Conservation (phyloP, 768 basidiomycete genomes). For the Leccinum variicolor region DNA sequence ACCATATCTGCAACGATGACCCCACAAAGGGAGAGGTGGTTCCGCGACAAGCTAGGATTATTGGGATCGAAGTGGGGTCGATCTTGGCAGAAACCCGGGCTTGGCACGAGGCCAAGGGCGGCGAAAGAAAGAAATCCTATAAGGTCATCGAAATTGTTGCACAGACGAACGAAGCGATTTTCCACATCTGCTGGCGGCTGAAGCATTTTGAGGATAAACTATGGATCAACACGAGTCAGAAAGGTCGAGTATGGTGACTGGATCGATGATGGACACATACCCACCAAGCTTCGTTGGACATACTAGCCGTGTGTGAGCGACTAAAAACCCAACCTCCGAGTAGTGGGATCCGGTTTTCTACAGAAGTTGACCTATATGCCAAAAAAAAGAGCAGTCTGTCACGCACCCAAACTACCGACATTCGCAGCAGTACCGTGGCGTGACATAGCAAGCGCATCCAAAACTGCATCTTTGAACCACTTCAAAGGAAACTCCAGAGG, state of each 20-base stretch:
- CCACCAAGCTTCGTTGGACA: conserved; percentile 32
- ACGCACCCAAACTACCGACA: conserved; percentile 8
- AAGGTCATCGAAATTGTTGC: conserved; percentile 30
- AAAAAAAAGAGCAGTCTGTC: neutral
- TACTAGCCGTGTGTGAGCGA: conserved; percentile 12
- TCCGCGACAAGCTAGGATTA: conserved; percentile 8
- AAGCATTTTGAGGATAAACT: conserved; percentile 6
- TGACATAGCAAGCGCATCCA: conserved; percentile 21
- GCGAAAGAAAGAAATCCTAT: conserved; percentile 27
- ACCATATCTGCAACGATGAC: conserved; percentile 21
- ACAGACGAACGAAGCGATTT: conserved; percentile 30
- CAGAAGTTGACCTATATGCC: neutral
- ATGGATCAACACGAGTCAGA: neutral
- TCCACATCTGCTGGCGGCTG: conserved; percentile 21
- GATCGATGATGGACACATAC: conserved; percentile 15
- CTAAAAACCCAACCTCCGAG: conserved; percentile 34
- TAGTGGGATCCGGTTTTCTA: conserved; percentile 20
- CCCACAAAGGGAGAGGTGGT: conserved; percentile 22
- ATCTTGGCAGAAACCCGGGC: conserved; percentile 18
- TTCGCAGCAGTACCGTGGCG: conserved; percentile 9
- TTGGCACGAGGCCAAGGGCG: conserved; percentile 16
- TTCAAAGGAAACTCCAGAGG: conserved; percentile 14
- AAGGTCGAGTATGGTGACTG: neutral
- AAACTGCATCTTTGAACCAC: conserved; percentile 28
- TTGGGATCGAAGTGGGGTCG: neutral